phyloP scores from a whole-genome alignment of 2,329 filamentous ascomycete species.

The Trichoderma oligosporum region DNA sequence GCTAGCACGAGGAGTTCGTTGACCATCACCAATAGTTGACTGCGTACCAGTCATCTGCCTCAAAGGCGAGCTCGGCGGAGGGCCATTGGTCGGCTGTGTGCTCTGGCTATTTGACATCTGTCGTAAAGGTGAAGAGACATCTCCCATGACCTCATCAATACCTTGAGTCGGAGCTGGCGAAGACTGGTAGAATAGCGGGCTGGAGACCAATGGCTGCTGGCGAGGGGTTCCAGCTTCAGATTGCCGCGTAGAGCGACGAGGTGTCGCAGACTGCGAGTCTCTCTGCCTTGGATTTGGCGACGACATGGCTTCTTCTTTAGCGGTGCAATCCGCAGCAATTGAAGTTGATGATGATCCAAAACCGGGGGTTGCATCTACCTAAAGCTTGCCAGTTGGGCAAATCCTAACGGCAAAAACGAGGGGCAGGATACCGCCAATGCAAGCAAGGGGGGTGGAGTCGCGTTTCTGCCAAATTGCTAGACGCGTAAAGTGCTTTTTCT shows the following conservation, averaged over 20 bases:
- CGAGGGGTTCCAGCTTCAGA: conserved; percentile 43
- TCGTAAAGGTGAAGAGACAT: conserved; percentile 52
- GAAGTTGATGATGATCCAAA: conserved; percentile 21
- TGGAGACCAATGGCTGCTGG: conserved; percentile 60
- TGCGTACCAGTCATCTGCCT: conserved; percentile 57
- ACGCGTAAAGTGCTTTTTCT: conserved; percentile 43
- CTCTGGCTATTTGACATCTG: conserved; percentile 57
- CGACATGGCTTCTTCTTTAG: conserved; percentile 39
- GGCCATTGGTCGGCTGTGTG: conserved; percentile 34
- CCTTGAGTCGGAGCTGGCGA: conserved; percentile 36
- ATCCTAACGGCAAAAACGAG: conserved; percentile 23
- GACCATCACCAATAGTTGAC: conserved; percentile 47
- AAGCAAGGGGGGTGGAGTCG: conserved; percentile 22
- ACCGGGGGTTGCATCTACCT: background rate
- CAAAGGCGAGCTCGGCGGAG: conserved; percentile 56
- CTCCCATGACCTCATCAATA: conserved; percentile 31
- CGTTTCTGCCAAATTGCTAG: conserved; percentile 23
- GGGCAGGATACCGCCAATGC: conserved; percentile 21
- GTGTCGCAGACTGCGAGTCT: conserved; percentile 50
- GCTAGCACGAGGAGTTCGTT: conserved; percentile 68
- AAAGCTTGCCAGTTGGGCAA: conserved; percentile 18
- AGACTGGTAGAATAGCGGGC: conserved; percentile 73
- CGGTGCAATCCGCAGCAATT: conserved; percentile 9
- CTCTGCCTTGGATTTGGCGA: conserved; percentile 47
- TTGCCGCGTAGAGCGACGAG: conserved; percentile 41